Percentiles rank a stretch among this genome's conserved stretches.
Conservation (phyloP, 2,329 filamentous ascomycete genomes). For the Xylariaceae sp. region DNA sequence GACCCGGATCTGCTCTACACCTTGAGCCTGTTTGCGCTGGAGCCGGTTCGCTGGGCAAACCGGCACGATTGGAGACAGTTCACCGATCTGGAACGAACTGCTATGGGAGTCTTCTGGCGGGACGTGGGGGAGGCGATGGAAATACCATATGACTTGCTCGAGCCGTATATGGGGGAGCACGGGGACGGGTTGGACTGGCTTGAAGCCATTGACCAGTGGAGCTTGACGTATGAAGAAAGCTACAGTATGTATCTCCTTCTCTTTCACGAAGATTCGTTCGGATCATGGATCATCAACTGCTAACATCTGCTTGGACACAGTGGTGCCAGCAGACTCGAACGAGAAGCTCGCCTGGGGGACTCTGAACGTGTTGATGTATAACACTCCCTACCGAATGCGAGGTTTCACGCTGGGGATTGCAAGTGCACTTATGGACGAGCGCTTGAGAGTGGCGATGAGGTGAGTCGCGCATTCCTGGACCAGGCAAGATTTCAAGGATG, state of each 20-base stretch:
- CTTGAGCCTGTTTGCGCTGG: conserved; percentile 51
- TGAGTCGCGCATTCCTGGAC: conserved; percentile 2
- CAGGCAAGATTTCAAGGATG: neutral
- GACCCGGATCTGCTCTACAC: conserved; percentile 63
- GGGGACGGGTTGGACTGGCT: conserved; percentile 47
- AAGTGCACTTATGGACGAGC: conserved; percentile 10
- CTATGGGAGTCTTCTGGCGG: conserved; percentile 53
- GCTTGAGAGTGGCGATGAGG: conserved; percentile 15
- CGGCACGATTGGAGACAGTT: conserved; percentile 53
- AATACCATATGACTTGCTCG: conserved; percentile 38
- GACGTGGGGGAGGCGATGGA: conserved; percentile 50
- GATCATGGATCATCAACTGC: neutral
- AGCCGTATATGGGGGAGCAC: conserved; percentile 35
- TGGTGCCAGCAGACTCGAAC: conserved; percentile 41
- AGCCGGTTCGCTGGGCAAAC: conserved; percentile 49
- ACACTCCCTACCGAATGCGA: conserved; percentile 31
- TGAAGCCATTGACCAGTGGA: conserved; percentile 46
- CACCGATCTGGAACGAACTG: conserved; percentile 50
- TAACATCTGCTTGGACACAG: neutral
- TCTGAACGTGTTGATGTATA: conserved; percentile 41
- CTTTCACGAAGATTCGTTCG: neutral
- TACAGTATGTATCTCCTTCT: conserved; percentile 22
- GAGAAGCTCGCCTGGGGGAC: conserved; percentile 43
- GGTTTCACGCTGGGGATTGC: conserved; percentile 8
- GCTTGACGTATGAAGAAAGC: conserved; percentile 41